A percentile compares a stretch with the other conserved stretches of the same genome.
phyloP scores from a whole-genome alignment of 2,329 filamentous ascomycete genomes.

The Periconia digitata region DNA sequence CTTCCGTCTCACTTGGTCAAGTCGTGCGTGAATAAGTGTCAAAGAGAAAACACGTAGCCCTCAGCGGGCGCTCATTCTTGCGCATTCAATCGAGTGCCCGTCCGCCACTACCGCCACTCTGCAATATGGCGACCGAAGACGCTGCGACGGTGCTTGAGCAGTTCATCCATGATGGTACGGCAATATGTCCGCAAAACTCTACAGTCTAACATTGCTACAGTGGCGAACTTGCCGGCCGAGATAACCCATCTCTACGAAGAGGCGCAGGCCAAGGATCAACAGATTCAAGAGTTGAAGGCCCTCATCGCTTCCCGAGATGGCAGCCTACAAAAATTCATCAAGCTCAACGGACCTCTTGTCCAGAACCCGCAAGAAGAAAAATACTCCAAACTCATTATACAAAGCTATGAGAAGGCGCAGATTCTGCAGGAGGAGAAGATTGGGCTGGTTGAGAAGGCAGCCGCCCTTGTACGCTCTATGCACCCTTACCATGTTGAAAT shows the following conservation, averaged over 20 bases:
- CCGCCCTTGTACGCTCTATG: slow-evolving; percentile 57
- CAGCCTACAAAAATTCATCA: slow-evolving; percentile 80
- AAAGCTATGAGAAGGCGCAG: slow-evolving; percentile 70
- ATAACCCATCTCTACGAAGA: slow-evolving; percentile 83
- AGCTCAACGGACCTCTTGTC: slow-evolving; percentile 71
- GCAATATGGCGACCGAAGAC: slow-evolving; percentile 54
- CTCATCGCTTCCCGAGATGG: slow-evolving; percentile 72
- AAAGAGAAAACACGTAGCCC: slow-evolving; percentile 1
- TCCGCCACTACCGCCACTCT: neutral
- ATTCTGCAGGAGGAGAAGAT: slow-evolving; percentile 75
- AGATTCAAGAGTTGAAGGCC: slow-evolving; percentile 68
- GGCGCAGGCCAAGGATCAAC: slow-evolving; percentile 75
- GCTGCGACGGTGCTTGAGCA: slow-evolving; percentile 74
- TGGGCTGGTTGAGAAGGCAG: slow-evolving; percentile 64
- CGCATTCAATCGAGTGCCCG: neutral
- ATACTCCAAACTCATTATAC: slow-evolving; percentile 65
- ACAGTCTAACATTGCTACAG: slow-evolving; percentile 39
- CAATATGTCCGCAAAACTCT: neutral
- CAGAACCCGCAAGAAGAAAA: slow-evolving; percentile 74
- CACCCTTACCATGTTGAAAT: neutral
- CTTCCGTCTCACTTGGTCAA: slow-evolving; percentile 15
- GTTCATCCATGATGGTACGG: slow-evolving; percentile 67
- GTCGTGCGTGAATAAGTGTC: slow-evolving; percentile 21
- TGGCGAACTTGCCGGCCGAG: slow-evolving; percentile 79
- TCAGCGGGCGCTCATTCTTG: neutral